Evolutionary conservation across 2,329 filamentous ascomycete species (phyloP).

Genomic region (Cladophialophora chaetospira): DNA sequence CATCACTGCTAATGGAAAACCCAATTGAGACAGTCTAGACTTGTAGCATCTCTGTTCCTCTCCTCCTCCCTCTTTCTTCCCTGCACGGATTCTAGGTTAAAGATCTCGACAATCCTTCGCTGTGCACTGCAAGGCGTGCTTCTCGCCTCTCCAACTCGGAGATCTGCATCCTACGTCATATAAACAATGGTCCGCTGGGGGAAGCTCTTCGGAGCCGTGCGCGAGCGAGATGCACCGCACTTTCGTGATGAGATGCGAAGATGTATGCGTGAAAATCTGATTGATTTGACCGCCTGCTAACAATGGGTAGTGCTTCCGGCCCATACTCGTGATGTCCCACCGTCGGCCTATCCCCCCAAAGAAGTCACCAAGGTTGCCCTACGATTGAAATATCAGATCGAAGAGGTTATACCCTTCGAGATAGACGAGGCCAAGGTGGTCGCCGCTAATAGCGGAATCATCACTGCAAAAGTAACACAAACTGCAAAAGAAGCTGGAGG

Average conservation of each 20-base stretch:
- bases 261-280: slow-evolving; percentile 38
- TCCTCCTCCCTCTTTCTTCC: background rate
- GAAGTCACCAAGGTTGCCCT: slow-evolving; percentile 90
- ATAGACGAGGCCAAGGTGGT: slow-evolving; percentile 75
- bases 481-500: slow-evolving; percentile 83
- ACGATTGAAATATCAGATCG: slow-evolving; percentile 85
- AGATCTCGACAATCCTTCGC: background rate
- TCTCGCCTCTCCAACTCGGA: background rate
- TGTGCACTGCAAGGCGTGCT: background rate
- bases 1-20: background rate
- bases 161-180: slow-evolving; percentile 1
- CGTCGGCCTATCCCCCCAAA: slow-evolving; percentile 70
- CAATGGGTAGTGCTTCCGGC: slow-evolving; percentile 42
- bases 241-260: slow-evolving; percentile 43
- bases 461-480: slow-evolving; percentile 75
- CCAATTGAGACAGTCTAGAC: background rate
- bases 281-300: background rate
- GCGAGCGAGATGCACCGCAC: slow-evolving; percentile 36
- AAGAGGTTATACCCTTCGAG: slow-evolving; percentile 87
- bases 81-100: background rate
- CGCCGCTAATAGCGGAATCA: slow-evolving; percentile 77
- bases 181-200: slow-evolving; percentile 28
- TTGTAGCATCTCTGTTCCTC: background rate
- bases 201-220: slow-evolving; percentile 18
- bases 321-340: slow-evolving; percentile 41